Conservation (phyloP, 1,284 basidiomycete species). For the Ustilago curta region DNA sequence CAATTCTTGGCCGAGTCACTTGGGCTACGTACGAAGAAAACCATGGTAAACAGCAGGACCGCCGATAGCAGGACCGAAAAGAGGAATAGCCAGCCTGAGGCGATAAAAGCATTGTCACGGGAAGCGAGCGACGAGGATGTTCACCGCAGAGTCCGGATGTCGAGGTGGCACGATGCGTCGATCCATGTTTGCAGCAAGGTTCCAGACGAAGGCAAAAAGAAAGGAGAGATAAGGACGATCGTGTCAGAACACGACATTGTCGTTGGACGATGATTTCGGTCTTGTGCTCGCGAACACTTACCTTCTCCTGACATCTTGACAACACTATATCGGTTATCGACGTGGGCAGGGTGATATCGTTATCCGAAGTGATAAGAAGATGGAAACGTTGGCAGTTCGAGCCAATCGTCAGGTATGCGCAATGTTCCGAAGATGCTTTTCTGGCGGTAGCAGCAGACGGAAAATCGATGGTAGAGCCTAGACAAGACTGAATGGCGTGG, state of each 20-base stretch:
- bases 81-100: slow-evolving; percentile 66
- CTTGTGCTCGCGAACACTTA: slow-evolving; percentile 26
- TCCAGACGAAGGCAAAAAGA: background rate
- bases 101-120: background rate
- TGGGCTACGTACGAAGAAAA: slow-evolving; percentile 63
- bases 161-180: background rate
- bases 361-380: background rate
- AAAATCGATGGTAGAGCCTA: background rate
- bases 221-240: background rate
- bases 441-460: background rate
- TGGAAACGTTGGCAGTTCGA: background rate
- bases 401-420: background rate
- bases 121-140: background rate
- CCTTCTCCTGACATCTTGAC: slow-evolving; percentile 57
- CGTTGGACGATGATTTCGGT: background rate
- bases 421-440: too few relatives aligned
- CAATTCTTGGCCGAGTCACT: background rate
- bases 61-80: slow-evolving; percentile 67
- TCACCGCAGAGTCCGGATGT: background rate
- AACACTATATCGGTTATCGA: slow-evolving; percentile 1
- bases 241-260: background rate
- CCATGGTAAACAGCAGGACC: slow-evolving; percentile 68
- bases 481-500: background rate
- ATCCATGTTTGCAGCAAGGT: background rate
- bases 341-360: slow-evolving; percentile 6